These are phyloP conservation scores for Botryotinia narcissicola DNA, from an alignment of 2,329 filamentous ascomycete genomes.

Conservation along the genomic window DNA sequence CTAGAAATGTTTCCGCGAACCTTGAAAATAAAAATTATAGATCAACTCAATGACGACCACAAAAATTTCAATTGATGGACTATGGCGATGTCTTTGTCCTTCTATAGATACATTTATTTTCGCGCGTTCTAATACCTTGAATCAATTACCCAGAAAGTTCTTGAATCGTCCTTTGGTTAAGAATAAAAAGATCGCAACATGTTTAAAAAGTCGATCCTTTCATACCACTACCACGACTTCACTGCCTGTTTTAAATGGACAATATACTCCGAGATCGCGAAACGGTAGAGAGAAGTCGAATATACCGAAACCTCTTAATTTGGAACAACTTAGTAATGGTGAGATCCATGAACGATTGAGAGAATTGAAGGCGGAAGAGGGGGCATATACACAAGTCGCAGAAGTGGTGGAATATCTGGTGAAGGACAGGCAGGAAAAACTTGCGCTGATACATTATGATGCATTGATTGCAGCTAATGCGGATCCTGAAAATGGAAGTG, in stretches of 20 bases:
- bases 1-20: slow-evolving; percentile 11
- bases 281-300: not conserved
- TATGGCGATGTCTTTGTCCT: slow-evolving; percentile 64
- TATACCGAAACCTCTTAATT: not conserved
- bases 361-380: slow-evolving; percentile 40
- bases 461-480: slow-evolving; percentile 72
- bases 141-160: slow-evolving; percentile 12
- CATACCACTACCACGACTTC: not conserved
- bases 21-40: slow-evolving; percentile 16
- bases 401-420: slow-evolving; percentile 59
- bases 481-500: slow-evolving; percentile 62
- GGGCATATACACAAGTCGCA: slow-evolving; percentile 42
- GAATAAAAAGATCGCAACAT: slow-evolving; percentile 8
- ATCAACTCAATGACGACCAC: slow-evolving; percentile 38
- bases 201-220: slow-evolving; percentile 3
- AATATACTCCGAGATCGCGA: not conserved
- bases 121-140: not conserved
- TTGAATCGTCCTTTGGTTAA: not conserved
- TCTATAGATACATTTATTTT: slow-evolving; percentile 45
- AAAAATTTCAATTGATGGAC: slow-evolving; percentile 50
- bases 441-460: slow-evolving; percentile 65
- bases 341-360: slow-evolving; percentile 51
- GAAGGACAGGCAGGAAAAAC: slow-evolving; percentile 50
- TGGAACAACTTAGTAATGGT: not conserved
- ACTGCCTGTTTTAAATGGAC: not conserved